These are phyloP conservation scores for Saccharomyces pastorianus DNA, from an alignment of 1,139 yeast genomes.

Conservation along the genomic window DNA sequence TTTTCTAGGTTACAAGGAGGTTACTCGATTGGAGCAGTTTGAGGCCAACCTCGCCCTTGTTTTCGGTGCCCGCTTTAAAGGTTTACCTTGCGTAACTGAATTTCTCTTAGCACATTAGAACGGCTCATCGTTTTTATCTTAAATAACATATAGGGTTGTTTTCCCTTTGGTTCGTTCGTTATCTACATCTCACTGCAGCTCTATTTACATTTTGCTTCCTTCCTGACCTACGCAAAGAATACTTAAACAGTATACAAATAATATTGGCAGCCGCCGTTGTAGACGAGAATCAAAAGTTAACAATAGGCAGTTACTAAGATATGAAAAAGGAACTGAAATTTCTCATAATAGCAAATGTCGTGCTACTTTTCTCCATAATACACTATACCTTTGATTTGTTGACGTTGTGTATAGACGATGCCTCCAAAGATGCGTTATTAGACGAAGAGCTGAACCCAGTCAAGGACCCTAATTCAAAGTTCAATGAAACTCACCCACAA, in stretches of 20 bases:
- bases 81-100: neutral
- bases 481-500: constrained; percentile 35
- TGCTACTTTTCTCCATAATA: constrained; percentile 48
- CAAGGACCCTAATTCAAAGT: neutral
- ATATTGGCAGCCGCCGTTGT: no score
- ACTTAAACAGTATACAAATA: neutral
- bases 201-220: neutral
- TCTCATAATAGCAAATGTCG: constrained; percentile 51
- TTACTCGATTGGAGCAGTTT: neutral
- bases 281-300: neutral
- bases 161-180: neutral
- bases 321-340: constrained; percentile 52
- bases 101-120: neutral
- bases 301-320: neutral
- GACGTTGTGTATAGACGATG: constrained; percentile 65
- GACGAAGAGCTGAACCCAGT: constrained; percentile 49
- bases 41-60: neutral
- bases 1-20: neutral
- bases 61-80: neutral
- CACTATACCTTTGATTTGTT: constrained; percentile 69
- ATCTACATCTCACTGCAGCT: neutral
- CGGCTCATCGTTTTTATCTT: neutral
- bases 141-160: neutral
- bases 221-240: neutral
- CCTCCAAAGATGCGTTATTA: constrained; percentile 53